Evolutionary conservation across 805 yeast genomes (phyloP), one percentile per base, ranked within the genome.

Genomic region (Isabelozyma pseudorhagii): DNA sequence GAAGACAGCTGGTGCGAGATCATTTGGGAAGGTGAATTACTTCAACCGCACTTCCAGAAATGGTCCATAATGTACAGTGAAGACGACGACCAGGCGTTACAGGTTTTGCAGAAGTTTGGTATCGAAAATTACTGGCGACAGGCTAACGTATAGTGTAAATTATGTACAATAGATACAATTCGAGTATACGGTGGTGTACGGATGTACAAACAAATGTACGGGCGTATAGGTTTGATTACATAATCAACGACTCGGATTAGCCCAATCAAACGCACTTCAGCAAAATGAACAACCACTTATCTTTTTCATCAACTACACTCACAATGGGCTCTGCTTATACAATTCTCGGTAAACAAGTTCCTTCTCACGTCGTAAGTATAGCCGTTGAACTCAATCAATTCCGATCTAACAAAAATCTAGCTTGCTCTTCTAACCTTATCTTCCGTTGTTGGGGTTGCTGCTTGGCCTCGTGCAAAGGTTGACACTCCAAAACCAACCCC

Each of bases 11-110:
- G 61, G 46, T 79, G 87, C 50, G 57, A 59, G 2, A 54, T 84
- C 15, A 52, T 86, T 2, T 89, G 97, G 96, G 85, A 81, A 51
- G 97, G 97, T 0, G 80, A 79, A 54, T 51, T 87, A 39, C 63
- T 66, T 38, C 75, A 74, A 1, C 61, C 78, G 10, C 75, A 75
- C 47, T 90, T 89, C 63, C 75, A 75, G 42, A 80, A 78, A 56
- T 92, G 96, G 96, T 80, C 88, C 2, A 72, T 82, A 42, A 82
- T 81, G 66, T 68, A 76, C 44, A 78, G 85, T 8, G 64, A 69
- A 8, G 63, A 74, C 44, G 83, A 79, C 44, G 79, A 74, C 1
- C 83, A 79, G 4, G 78, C 87, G 0, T 55, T 77, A 27, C 69
- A 70, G 13, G 68, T 81, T 21, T 63, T 89, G 42, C 58, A 62